phyloP scores from a whole-genome alignment of 2,329 filamentous ascomycete genomes.

The Didymella lethalis region DNA sequence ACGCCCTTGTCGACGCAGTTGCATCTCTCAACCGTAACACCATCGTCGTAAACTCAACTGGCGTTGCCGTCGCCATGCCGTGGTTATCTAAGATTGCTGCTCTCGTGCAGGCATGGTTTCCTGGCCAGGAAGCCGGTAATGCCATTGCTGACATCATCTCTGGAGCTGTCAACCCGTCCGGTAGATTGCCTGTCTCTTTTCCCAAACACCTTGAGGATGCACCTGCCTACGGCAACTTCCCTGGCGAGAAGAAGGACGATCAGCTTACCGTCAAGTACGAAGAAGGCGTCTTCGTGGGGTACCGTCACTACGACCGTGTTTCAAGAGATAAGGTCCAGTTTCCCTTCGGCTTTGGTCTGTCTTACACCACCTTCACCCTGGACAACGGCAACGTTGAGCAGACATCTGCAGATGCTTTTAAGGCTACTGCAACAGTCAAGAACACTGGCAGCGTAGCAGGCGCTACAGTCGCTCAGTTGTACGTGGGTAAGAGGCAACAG shows the following conservation, averaged over 20 bases:
- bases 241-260: conserved; percentile 52
- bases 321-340: conserved; percentile 59
- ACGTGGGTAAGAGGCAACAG: conserved; percentile 60
- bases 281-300: conserved; percentile 64
- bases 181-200: conserved; percentile 52
- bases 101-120: conserved; percentile 54
- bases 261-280: conserved; percentile 69
- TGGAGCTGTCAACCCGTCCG: conserved; percentile 51
- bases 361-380: conserved; percentile 53
- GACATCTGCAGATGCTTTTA: conserved; percentile 57
- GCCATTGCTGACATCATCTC: conserved; percentile 54
- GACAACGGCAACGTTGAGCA: conserved; percentile 66
- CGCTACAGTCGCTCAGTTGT: conserved; percentile 64
- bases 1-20: conserved; percentile 71
- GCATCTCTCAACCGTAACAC: conserved; percentile 72
- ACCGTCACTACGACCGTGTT: conserved; percentile 68
- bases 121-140: conserved; percentile 54
- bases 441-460: conserved; percentile 62
- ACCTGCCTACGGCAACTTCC: conserved; percentile 51
- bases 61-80: conserved; percentile 75
- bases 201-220: conserved; percentile 47
- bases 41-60: conserved; percentile 78
- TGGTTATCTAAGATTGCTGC: conserved; percentile 63
- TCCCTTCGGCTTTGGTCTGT: conserved; percentile 52
- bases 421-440: conserved; percentile 52